These are phyloP conservation scores for Saitozyma podzolica DNA, from an alignment of 768 basidiomycete species.

Conservation along the genomic window DNA sequence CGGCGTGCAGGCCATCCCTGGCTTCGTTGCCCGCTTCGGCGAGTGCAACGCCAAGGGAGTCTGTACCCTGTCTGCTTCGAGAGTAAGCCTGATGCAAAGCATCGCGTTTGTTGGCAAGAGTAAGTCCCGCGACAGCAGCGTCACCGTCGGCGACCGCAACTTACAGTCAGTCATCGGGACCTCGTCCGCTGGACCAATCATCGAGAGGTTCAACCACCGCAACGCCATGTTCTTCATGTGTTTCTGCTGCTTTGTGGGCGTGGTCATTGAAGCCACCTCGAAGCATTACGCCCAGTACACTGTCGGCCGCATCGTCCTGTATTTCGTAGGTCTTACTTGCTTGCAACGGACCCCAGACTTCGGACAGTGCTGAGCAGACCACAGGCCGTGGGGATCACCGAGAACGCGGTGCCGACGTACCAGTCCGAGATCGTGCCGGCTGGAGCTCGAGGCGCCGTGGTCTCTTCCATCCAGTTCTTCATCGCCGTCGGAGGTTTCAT, in stretches of 20 bases:
- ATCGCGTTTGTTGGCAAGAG: too few species aligned
- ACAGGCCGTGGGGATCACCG: constrained; percentile 4
- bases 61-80: not conserved
- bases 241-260: not conserved
- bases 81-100: too few species aligned
- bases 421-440: constrained; percentile 6
- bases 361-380: too few species aligned
- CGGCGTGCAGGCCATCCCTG: not conserved
- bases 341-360: too few species aligned
- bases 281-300: constrained; percentile 8
- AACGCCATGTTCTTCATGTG: too few species aligned
- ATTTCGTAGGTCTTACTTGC: not conserved
- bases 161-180: too few species aligned
- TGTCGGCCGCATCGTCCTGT: constrained; percentile 8
- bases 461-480: not conserved
- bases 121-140: too few species aligned
- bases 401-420: constrained; percentile 6
- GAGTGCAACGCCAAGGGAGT: not conserved
- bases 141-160: too few species aligned
- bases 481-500: not conserved
- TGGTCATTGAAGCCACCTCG: not conserved
- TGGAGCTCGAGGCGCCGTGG: not conserved
- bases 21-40: not conserved
- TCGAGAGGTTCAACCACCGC: too few species aligned
- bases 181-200: too few species aligned